Evolutionary conservation across 805 yeast genomes (phyloP).

Genomic region (Candida yuanshanica): DNA sequence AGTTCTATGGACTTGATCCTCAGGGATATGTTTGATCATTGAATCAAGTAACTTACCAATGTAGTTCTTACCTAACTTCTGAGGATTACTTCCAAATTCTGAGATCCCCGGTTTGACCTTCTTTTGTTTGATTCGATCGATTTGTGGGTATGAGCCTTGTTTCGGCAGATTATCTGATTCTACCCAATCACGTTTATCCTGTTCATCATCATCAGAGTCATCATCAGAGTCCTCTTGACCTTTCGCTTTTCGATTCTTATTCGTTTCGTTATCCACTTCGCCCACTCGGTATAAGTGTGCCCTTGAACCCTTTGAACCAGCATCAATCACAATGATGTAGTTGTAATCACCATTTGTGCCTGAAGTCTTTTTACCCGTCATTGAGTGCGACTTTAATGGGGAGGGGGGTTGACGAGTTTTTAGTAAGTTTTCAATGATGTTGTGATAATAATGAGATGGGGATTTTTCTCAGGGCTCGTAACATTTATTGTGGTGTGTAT

Average conservation of each 20-base stretch:
- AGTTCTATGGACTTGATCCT: slow-evolving; percentile 53
- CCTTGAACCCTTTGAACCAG: slow-evolving; percentile 62
- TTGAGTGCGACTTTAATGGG: no score
- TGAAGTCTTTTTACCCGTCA: no score
- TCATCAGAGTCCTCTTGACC: slow-evolving; percentile 1
- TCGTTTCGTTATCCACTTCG: slow-evolving; percentile 7
- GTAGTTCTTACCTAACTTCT: slow-evolving; percentile 47
- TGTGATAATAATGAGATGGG: no score
- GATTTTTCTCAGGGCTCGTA: no score
- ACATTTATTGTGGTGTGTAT: no score
- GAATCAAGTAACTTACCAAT: slow-evolving; percentile 41
- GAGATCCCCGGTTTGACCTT: slow-evolving; percentile 52
- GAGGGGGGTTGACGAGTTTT: no score
- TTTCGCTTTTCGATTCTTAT: neutral
- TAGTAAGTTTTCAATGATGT: no score
- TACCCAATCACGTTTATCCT: slow-evolving; percentile 7
- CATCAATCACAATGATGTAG: slow-evolving; percentile 56
- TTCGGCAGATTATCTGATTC: slow-evolving; percentile 1
- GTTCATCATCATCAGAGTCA: slow-evolving; percentile 1
- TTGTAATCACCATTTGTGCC: no score
- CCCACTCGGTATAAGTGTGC: slow-evolving; percentile 45
- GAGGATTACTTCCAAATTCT: slow-evolving; percentile 40
- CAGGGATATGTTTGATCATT: slow-evolving; percentile 49
- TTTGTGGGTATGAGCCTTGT: slow-evolving; percentile 6
- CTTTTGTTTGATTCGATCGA: slow-evolving; percentile 15